Evolutionary conservation across 176 grass and related monocot genomes (phyloP), one percentile per base, ranked within the genome.

Genomic region (Musa beccarii): DNA sequence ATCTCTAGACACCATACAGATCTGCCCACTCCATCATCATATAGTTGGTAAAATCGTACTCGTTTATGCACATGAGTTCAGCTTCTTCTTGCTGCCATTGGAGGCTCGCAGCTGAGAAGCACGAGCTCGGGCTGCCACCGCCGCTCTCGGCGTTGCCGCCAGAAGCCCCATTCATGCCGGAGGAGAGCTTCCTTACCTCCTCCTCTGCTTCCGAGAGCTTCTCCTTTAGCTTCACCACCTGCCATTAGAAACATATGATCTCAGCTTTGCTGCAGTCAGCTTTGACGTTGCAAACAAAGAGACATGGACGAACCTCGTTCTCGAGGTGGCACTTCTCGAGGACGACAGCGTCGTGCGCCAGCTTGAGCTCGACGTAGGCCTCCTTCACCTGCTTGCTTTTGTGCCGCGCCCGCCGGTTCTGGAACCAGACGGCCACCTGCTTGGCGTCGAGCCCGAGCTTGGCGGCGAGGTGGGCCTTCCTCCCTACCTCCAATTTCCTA

Each of bases 361-460:
- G 81, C 72, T 83, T 87, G 65, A 96, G 93, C 84, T 88, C 90
- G 79, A 63, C 11, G 83, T 86, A 96, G 83, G 92, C 93, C 68
- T 92, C 87, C 79, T 92, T 90, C 28, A 96, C 82, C 79, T 92
- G 87, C 83, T 96, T 96, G 81, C 75, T 89, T 85, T 96, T 96
- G 93, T 92, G 88, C 55, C 93, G 84, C 0, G 93, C 93, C 24
- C 93, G 85, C 53, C 93, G 87, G 81, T 96, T 96, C 87, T 96
- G 90, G 76, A 96, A 96, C 93, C 93, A 96, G 25, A 96, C 87
- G 21, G 93, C 93, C 22, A 96, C 89, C 74, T 96, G 93, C 81
- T 96, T 96, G 11, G 85, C 84, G 20, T 96, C 93, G 4, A 96
- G 87, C 4, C 89, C 93, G 0, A 96, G 74, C 52, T 96, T 90